Percentiles rank a stretch among this genome's conserved stretches.
These are phyloP conservation scores for Candida sphagnicola DNA, from an alignment of 805 yeast species.

Conservation along the genomic window DNA sequence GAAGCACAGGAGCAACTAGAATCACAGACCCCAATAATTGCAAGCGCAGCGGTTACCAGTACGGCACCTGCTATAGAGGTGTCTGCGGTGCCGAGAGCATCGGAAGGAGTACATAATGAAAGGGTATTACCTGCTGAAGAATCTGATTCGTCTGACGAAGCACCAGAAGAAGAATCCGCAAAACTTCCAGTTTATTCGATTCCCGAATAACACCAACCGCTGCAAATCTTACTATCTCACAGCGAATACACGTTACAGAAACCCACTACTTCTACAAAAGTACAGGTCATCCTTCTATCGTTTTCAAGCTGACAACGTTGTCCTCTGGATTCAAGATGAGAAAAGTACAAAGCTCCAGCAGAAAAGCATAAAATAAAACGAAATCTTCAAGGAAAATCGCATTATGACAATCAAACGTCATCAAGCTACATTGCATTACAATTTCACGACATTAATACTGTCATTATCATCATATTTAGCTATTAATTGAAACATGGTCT, in stretches of 20 bases:
- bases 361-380: background rate
- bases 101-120: background rate
- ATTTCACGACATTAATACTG: background rate
- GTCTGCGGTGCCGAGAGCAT: background rate
- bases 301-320: too few relatives aligned
- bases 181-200: constrained; percentile 8
- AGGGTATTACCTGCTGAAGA: background rate
- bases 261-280: background rate
- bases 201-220: background rate
- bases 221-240: background rate
- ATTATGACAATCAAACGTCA: background rate
- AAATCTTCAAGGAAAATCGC: background rate
- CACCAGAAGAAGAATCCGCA: constrained; percentile 34
- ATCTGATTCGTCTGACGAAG: constrained; percentile 15
- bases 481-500: too few relatives aligned
- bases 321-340: too few relatives aligned
- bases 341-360: too few relatives aligned
- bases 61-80: background rate
- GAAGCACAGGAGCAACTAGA: too few relatives aligned
- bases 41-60: background rate
- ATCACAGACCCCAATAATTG: background rate
- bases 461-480: background rate
- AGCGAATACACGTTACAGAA: background rate
- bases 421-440: background rate
- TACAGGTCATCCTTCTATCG: background rate